These are phyloP conservation scores for Penicillium oxalicum DNA, from an alignment of 2,329 filamentous ascomycete genomes.

Conservation along the genomic window DNA sequence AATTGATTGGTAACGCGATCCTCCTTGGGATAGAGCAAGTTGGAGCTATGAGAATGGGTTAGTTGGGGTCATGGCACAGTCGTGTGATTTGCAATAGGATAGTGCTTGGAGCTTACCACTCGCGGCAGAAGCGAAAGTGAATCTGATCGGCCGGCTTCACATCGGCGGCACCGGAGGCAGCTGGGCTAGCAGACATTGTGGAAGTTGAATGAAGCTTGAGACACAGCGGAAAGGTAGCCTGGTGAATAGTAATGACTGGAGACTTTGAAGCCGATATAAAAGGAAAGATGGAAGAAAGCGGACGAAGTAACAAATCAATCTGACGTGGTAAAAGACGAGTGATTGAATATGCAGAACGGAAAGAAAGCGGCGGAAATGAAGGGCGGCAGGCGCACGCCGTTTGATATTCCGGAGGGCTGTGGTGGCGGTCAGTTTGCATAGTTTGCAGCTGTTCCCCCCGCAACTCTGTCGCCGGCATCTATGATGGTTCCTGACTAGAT, in stretches of 20 bases:
- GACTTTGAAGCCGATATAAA: too few species aligned
- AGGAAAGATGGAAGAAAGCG: neutral
- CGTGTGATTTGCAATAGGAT: too few species aligned
- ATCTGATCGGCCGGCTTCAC: conserved; percentile 61
- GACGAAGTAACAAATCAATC: neutral
- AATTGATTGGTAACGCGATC: conserved; percentile 76
- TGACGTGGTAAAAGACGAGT: too few species aligned
- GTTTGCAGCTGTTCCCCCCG: conserved; percentile 25
- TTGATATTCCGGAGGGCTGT: neutral
- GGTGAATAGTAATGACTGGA: neutral
- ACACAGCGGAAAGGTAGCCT: neutral
- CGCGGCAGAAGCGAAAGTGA: conserved; percentile 94
- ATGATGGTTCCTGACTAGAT: neutral
- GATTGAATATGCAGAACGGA: too few species aligned
- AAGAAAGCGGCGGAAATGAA: too few species aligned
- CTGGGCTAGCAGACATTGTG: conserved; percentile 40
- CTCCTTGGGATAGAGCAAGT: conserved; percentile 96
- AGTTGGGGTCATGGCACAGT: conserved; percentile 14
- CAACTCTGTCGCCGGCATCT: conserved; percentile 17
- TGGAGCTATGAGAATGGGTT: conserved; percentile 56
- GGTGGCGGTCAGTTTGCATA: conserved; percentile 14
- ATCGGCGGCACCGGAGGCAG: conserved; percentile 36
- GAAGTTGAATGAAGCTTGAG: neutral
- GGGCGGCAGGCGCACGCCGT: neutral
- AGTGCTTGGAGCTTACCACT: conserved; percentile 57